Percentiles rank a stretch among this genome's conserved stretches.
phyloP scores from a whole-genome alignment of 305 asterid species.

The Fraxinus greggii region DNA sequence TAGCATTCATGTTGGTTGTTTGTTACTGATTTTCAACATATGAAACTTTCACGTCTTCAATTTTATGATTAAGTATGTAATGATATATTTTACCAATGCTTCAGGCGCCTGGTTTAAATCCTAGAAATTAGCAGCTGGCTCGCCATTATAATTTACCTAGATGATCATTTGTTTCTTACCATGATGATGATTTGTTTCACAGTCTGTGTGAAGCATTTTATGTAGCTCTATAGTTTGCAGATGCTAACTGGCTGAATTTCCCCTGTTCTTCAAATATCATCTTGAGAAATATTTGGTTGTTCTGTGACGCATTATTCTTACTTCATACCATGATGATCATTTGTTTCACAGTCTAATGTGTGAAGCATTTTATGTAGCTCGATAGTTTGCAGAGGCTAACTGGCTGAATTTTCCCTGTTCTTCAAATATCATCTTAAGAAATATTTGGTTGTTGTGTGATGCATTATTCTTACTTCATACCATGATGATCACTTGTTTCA shows the following conservation, averaged over 20 bases:
- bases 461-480: not conserved
- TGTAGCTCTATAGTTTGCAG: not conserved
- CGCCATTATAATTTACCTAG: not conserved
- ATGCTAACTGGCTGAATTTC: not conserved
- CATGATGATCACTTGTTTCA: too few relatives aligned
- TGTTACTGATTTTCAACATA: not conserved
- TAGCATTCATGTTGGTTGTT: not conserved
- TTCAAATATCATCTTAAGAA: not conserved
- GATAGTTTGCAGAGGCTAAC: not conserved
- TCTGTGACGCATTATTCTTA: not conserved
- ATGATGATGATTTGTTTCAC: not conserved
- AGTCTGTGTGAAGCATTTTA: not conserved
- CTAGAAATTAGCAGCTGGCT: not conserved
- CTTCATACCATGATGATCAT: not conserved
- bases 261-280: not conserved
- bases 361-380: not conserved
- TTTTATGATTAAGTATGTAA: not conserved
- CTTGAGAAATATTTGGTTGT: not conserved
- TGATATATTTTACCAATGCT: not conserved
- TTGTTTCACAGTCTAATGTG: not conserved
- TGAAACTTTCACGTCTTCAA: not conserved
- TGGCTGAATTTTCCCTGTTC: not conserved
- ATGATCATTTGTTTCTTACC: not conserved
- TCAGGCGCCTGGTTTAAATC: not conserved
- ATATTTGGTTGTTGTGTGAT: not conserved